Evolutionary conservation across 495 filamentous ascomycete genomes (phyloP), one percentile per base, ranked within the genome.

Genomic region (Penicillium soppii): DNA sequence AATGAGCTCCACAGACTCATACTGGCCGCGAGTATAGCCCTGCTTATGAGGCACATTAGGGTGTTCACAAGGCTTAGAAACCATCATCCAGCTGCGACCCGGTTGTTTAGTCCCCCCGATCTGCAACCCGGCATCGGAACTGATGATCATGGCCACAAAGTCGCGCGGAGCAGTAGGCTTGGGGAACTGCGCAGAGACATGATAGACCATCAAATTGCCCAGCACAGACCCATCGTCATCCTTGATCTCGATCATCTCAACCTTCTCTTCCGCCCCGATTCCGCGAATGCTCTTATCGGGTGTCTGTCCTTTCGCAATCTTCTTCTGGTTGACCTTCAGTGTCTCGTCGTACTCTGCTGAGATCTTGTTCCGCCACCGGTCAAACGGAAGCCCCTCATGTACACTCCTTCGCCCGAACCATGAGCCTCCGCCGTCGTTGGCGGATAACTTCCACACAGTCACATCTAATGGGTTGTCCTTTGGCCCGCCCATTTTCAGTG

Each of bases 401-500:
- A 97, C 76, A 57, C 89, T 95, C 22, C 90, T 76, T 47, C 94
- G 70, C 8, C 88, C 90, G 68, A 97, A 97, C 92, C 92, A 97
- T 3, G 83, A 76, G 0, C 92, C 94, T 40, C 85, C 85, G 2
- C 91, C 87, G 60, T 97, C 94, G 48, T 85, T 83, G 0, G 86
- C 83, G 0, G 74, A 65, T 21, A 94, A 73, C 63, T 95, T 97
- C 70, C 91, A 96, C 10, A 97, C 81, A 19, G 76, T 71, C 15
- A 97, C 81, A 0, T 79, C 84, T 9, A 90, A 71, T 5, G 89
- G 90, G 57, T 94, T 95, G 6, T 92, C 86, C 53, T 78, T 83
- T 0, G 76, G 58, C 16, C 53, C 63, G 23, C 68, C 76, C 43
- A 91, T 58, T 65, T 91, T 95, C 54, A 90, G 68, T 8, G 89